Evolutionary conservation across 257 asterid species (phyloP).

Genomic region (Plantago elongata): DNA sequence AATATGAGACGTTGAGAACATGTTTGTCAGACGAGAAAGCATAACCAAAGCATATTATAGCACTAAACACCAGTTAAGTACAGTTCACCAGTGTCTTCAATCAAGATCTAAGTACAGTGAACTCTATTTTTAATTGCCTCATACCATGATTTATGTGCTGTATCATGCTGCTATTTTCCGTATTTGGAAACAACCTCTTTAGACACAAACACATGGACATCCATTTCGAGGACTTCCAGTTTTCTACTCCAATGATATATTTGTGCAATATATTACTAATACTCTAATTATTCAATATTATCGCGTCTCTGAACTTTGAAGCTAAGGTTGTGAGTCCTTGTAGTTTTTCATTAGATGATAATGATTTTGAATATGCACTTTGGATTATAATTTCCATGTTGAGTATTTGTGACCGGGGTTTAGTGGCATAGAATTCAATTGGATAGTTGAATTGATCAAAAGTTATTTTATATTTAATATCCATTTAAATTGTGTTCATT

Average conservation of each 20-base stretch:
- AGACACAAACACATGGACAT: constrained; percentile 21
- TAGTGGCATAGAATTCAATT: no score
- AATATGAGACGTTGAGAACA: constrained; percentile 1
- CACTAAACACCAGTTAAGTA: constrained; percentile 25
- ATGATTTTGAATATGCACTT: no score
- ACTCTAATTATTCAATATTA: no score
- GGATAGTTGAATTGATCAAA: no score
- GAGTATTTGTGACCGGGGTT: no score
- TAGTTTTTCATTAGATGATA: no score
- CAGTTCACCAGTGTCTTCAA: constrained; percentile 29
- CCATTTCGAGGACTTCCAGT: constrained; percentile 25
- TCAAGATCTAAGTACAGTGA: constrained; percentile 34
- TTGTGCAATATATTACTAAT: no score
- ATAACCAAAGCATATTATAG: constrained; percentile 8
- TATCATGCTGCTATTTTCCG: constrained; percentile 28
- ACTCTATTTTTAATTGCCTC: constrained; percentile 19
- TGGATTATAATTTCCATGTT: no score
- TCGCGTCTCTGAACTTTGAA: not conserved
- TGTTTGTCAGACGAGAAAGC: constrained; percentile 21
- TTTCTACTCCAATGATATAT: constrained; percentile 12
- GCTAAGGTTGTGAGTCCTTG: no score
- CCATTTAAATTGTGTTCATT: no score
- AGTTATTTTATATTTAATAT: no score
- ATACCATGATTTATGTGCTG: constrained; percentile 30
- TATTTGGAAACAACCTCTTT: constrained; percentile 35